Percentiles rank a stretch among this genome's conserved stretches.
These are phyloP conservation scores for slime mould (Dictyostelium discoideum) DNA, from an alignment of 78 protist species.

Conservation along the genomic window dicty_2.7 NC_007089.4:5794501-5795000, in stretches of 20 bases:
- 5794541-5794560: conserved; percentile 45
- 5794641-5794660: background rate
- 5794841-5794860: conserved; percentile 32
- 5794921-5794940: background rate
- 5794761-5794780: background rate
- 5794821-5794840: conserved; percentile 67
- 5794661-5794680: conserved; percentile 41
- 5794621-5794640: background rate
- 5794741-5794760: background rate
- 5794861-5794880: conserved; percentile 37
- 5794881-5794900: conserved; percentile 43
- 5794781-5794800: conserved; percentile 29
- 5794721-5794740: conserved; percentile 27
- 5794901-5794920: conserved; percentile 3
- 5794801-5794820: conserved; percentile 12
- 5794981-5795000: conserved; percentile 53
- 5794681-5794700: conserved; percentile 55
- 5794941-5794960: conserved; percentile 1
- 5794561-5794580: background rate
- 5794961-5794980: conserved; percentile 36
- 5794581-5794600: conserved; percentile 31
- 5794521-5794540: conserved; percentile 20
- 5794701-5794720: conserved; percentile 35
- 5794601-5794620: conserved; percentile 44
- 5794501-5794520: background rate